Evolutionary conservation across 108 stramenopile species (phyloP).

Genomic region (Pseudonitzschia multiseries): DNA sequence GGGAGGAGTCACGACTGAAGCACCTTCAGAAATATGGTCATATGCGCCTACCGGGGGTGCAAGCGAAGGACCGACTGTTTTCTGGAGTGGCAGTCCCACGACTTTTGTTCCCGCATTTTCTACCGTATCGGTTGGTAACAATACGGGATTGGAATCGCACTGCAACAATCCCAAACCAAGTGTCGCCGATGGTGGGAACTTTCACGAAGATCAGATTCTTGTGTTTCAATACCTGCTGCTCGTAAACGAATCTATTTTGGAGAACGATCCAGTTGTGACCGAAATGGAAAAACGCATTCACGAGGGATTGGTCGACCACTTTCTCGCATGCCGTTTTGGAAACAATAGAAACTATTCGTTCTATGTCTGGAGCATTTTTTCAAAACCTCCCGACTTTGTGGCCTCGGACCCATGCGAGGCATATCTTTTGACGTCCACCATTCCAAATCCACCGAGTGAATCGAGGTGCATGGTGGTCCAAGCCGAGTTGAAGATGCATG

Average conservation of each 20-base stretch:
- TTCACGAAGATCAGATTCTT: conserved; percentile 5
- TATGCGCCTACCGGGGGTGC: too few species aligned
- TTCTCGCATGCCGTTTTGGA: conserved; percentile 4
- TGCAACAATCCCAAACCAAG: conserved; percentile 12
- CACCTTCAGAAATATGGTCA: too few species aligned
- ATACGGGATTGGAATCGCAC: conserved; percentile 8
- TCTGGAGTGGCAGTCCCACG: too few species aligned
- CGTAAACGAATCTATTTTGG: neutral
- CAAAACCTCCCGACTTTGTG: conserved; percentile 17
- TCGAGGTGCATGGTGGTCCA: conserved; percentile 17
- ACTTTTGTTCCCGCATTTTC: too few species aligned
- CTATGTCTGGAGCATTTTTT: conserved; percentile 17
- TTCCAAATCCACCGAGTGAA: conserved; percentile 17
- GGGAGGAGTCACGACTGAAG: too few species aligned
- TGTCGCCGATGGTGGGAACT: neutral
- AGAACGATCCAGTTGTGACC: neutral
- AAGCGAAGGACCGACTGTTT: neutral
- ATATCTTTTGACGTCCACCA: neutral
- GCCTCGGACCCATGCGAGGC: conserved; percentile 2
- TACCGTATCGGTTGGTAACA: neutral
- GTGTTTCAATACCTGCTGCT: conserved; percentile 29
- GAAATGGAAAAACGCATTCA: conserved; percentile 19
- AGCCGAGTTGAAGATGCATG: conserved; percentile 21
- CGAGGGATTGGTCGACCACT: conserved; percentile 15
- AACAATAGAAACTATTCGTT: neutral